Evolutionary conservation across 1,284 basidiomycete genomes (phyloP).

Genomic region (Fereydounia khargensis): DNA sequence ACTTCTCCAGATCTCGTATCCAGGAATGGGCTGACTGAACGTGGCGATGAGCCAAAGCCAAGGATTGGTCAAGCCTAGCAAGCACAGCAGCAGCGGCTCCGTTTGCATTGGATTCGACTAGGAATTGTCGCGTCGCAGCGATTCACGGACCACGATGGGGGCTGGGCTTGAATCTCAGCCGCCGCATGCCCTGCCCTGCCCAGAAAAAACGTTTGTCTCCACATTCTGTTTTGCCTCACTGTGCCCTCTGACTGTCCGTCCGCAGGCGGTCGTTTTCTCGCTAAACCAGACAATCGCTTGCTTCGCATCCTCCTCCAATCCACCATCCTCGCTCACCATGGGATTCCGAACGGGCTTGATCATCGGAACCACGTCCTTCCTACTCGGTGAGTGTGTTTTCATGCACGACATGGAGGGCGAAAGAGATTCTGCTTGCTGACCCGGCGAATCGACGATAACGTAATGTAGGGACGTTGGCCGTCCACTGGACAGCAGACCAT

Average conservation of each 20-base stretch:
- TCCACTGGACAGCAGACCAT: slow-evolving; percentile 56
- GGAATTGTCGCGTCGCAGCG: background rate
- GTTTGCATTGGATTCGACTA: background rate
- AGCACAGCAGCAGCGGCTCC: background rate
- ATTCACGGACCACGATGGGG: too few relatives aligned
- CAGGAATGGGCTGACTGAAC: too few relatives aligned
- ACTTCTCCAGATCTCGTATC: too few relatives aligned
- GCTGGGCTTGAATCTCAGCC: too few relatives aligned
- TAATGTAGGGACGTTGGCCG: slow-evolving; percentile 43
- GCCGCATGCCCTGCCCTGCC: too few relatives aligned
- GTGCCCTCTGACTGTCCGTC: too few relatives aligned
- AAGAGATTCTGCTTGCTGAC: background rate
- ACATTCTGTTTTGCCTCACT: too few relatives aligned
- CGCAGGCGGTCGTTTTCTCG: too few relatives aligned
- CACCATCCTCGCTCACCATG: slow-evolving; percentile 9
- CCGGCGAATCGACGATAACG: too few relatives aligned
- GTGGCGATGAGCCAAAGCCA: background rate
- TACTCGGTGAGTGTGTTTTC: slow-evolving; percentile 36
- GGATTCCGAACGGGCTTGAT: slow-evolving; percentile 34
- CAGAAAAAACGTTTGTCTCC: too few relatives aligned
- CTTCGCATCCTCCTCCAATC: background rate
- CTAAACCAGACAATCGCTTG: too few relatives aligned
- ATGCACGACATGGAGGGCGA: background rate
- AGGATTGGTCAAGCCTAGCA: background rate
- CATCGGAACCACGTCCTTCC: slow-evolving; percentile 43